phyloP scores from a whole-genome alignment of 2,329 filamentous ascomycete species.

The Neonectria hederae region DNA sequence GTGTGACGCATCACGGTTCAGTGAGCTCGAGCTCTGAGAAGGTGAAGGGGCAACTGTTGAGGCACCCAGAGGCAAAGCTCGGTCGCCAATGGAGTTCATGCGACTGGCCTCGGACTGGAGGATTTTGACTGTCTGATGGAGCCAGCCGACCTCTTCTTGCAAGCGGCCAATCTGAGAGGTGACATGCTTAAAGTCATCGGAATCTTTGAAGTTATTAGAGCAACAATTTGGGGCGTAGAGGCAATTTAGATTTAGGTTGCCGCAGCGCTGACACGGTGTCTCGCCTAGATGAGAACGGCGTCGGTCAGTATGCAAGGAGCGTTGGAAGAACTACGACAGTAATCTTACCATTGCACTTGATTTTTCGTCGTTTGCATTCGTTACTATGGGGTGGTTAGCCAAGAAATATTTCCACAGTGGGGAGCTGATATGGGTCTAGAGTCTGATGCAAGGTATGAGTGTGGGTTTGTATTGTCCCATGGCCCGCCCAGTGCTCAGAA shows the following conservation, averaged over 20 bases:
- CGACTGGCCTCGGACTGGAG: conserved; percentile 67
- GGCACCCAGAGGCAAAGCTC: conserved; percentile 48
- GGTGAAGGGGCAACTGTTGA: conserved; percentile 53
- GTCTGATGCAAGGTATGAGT: background rate
- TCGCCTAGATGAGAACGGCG: conserved; percentile 51
- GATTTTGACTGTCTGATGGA: conserved; percentile 76
- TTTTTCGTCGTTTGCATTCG: conserved; percentile 79
- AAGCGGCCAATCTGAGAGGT: conserved; percentile 75
- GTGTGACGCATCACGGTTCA: conserved; percentile 56
- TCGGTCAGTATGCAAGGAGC: background rate
- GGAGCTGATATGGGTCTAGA: background rate
- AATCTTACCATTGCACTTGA: conserved; percentile 70
- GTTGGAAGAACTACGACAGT: background rate
- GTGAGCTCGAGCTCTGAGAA: conserved; percentile 52
- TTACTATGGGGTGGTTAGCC: conserved; percentile 58
- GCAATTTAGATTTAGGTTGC: conserved; percentile 72
- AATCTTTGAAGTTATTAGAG: conserved; percentile 86
- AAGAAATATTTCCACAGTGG: background rate
- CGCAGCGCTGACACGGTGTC: conserved; percentile 72
- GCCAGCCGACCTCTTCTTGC: conserved; percentile 83
- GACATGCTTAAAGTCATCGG: conserved; percentile 89
- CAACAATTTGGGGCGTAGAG: conserved; percentile 74
- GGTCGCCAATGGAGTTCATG: conserved; percentile 55
- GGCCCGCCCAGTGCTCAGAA: background rate
- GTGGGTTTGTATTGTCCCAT: background rate